These are phyloP conservation scores for Rhizoctonia solani DNA, from an alignment of 1,284 basidiomycete genomes.

Conservation along the genomic window DNA sequence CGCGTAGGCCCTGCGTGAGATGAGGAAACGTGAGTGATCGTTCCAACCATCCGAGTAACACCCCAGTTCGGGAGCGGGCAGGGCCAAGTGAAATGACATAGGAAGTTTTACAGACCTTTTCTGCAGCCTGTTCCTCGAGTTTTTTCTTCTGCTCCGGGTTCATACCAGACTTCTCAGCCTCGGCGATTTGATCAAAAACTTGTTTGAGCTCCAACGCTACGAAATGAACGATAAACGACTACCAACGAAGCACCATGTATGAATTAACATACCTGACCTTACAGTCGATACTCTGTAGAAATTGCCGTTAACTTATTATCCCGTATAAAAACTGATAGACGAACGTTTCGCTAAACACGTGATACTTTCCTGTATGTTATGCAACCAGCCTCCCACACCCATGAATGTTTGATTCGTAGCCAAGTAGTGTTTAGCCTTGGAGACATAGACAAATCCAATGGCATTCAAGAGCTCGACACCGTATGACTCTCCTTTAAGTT, in stretches of 20 bases:
- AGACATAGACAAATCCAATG: slow-evolving; percentile 87
- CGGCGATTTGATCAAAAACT: slow-evolving; percentile 95
- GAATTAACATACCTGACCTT: slow-evolving; percentile 52
- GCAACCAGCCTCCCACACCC: slow-evolving; percentile 89
- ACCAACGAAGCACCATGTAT: not conserved
- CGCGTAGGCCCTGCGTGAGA: slow-evolving; percentile 62
- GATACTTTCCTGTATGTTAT: slow-evolving; percentile 92
- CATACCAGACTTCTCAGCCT: slow-evolving; percentile 85
- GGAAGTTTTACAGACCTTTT: slow-evolving; percentile 59
- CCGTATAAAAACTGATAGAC: too few relatives aligned
- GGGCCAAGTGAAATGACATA: not conserved
- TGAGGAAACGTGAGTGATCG: not conserved
- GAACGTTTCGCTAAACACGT: slow-evolving; percentile 90
- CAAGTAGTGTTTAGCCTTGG: slow-evolving; percentile 71
- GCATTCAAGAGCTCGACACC: slow-evolving; percentile 90
- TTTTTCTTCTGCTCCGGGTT: slow-evolving; percentile 84
- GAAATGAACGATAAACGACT: slow-evolving; percentile 39
- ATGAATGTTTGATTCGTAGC: slow-evolving; percentile 79
- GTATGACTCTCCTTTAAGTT: slow-evolving; percentile 89
- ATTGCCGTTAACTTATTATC: too few relatives aligned
- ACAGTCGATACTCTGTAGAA: slow-evolving; percentile 77
- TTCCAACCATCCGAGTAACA: too few relatives aligned
- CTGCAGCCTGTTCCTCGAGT: slow-evolving; percentile 94
- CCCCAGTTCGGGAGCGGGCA: too few relatives aligned
- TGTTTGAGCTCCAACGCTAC: slow-evolving; percentile 87